Percentiles rank a stretch among this genome's conserved stretches.
Evolutionary conservation across 2,329 filamentous ascomycete species (phyloP).

Genomic region (Penicillium sp.): DNA sequence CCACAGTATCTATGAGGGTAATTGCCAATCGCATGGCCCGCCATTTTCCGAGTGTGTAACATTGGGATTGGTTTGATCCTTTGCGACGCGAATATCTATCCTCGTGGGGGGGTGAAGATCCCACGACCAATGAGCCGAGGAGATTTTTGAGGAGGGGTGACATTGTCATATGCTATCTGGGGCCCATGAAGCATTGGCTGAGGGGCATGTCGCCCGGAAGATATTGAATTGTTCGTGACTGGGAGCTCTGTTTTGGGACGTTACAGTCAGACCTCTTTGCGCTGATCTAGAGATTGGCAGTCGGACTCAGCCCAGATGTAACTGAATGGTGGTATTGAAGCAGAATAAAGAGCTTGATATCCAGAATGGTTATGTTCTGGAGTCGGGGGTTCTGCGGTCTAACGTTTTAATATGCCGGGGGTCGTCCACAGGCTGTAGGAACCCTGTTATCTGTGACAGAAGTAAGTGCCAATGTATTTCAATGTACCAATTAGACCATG

Average conservation of each 20-base stretch:
- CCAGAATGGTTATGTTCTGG: neutral
- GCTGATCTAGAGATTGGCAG: neutral
- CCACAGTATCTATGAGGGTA: neutral
- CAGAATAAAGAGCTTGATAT: neutral
- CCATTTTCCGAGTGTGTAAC: neutral
- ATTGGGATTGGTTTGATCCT: neutral
- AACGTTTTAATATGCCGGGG: neutral
- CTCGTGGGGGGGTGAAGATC: neutral
- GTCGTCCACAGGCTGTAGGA: constrained; percentile 10
- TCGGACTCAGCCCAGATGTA: neutral
- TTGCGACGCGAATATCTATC: neutral
- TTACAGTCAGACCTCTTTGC: neutral
- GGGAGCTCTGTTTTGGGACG: neutral
- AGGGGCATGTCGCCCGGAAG: constrained; percentile 3
- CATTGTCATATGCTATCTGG: constrained; percentile 8
- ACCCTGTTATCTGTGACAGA: constrained; percentile 13
- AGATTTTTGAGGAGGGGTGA: constrained; percentile 9
- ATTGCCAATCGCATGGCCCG: neutral
- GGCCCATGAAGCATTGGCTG: neutral
- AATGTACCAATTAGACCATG: constrained; percentile 25
- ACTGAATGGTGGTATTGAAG: neutral
- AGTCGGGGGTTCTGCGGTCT: neutral
- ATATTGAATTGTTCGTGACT: constrained; percentile 1
- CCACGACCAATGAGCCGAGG: constrained; percentile 2
- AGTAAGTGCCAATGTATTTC: neutral